phyloP scores from a whole-genome alignment of 176 grass and related monocot species.

The Calamus simplicifolius region DNA sequence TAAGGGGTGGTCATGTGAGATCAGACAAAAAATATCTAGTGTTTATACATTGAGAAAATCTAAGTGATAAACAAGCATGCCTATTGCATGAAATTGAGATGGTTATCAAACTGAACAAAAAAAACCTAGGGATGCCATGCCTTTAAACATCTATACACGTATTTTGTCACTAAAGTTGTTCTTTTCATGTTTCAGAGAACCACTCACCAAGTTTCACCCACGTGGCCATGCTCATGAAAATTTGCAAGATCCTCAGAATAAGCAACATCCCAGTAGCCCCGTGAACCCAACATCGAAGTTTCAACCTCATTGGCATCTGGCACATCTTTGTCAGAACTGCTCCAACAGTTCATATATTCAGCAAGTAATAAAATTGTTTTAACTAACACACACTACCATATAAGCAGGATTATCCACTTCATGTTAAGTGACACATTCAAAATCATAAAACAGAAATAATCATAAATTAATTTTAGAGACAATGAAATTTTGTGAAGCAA shows the following conservation, averaged over 20 bases:
- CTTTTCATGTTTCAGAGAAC: background rate
- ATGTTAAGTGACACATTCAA: too few relatives aligned
- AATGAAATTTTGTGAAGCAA: too few relatives aligned
- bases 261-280: slow-evolving; percentile 53
- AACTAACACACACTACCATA: too few relatives aligned
- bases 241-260: slow-evolving; percentile 60
- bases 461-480: too few relatives aligned
- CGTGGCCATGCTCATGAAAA: slow-evolving; percentile 59
- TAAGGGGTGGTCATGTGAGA: too few relatives aligned
- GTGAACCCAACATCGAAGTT: slow-evolving; percentile 46
- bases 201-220: slow-evolving; percentile 57
- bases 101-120: background rate
- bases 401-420: too few relatives aligned
- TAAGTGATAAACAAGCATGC: too few relatives aligned
- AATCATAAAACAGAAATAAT: too few relatives aligned
- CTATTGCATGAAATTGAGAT: background rate
- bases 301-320: slow-evolving; percentile 49
- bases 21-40: too few relatives aligned
- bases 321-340: slow-evolving; percentile 86
- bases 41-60: too few relatives aligned
- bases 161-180: too few relatives aligned
- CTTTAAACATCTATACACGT: too few relatives aligned
- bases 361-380: slow-evolving; percentile 4
- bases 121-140: background rate
- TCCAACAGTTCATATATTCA: slow-evolving; percentile 1